Evolutionary conservation across 108 stramenopile genomes (phyloP).

Genomic region (Fragilaria radians): DNA sequence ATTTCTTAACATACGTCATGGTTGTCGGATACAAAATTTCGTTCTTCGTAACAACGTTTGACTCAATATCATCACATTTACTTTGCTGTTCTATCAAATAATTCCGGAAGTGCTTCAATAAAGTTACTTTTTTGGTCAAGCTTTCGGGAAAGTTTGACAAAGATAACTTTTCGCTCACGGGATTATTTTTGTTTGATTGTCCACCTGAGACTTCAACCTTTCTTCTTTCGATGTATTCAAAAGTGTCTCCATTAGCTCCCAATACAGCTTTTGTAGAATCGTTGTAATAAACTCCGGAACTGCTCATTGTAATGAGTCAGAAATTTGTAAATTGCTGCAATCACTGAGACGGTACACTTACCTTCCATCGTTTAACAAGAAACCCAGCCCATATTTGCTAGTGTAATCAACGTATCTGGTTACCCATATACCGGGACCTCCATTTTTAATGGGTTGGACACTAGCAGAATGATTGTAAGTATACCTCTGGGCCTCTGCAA

Average conservation of each 20-base stretch:
- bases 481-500: conserved; percentile 1
- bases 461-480: conserved; percentile 11
- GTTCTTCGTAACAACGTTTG: conserved; percentile 12
- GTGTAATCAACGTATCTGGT: conserved; percentile 97
- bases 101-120: conserved; percentile 93
- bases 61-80: conserved; percentile 38
- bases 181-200: conserved; percentile 19
- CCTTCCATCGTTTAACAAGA: conserved; percentile 89
- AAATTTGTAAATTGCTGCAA: not conserved
- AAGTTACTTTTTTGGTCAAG: conserved; percentile 94
- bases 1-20: conserved; percentile 94
- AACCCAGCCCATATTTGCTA: conserved; percentile 96
- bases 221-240: conserved; percentile 89
- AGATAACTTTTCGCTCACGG: conserved; percentile 51
- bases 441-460: conserved; percentile 20
- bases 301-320: conserved; percentile 8
- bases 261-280: conserved; percentile 94
- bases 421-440: conserved; percentile 82
- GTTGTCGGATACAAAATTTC: conserved; percentile 2
- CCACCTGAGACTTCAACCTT: conserved; percentile 27
- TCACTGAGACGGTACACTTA: conserved; percentile 14
- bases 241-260: conserved; percentile 69
- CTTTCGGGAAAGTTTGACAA: conserved; percentile 67
- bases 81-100: conserved; percentile 92
- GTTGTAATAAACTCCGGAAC: conserved; percentile 97